Base-by-base conservation (phyloP, 108 stramenopile genomes). In the Stephanodiscus minutulus region DNA sequence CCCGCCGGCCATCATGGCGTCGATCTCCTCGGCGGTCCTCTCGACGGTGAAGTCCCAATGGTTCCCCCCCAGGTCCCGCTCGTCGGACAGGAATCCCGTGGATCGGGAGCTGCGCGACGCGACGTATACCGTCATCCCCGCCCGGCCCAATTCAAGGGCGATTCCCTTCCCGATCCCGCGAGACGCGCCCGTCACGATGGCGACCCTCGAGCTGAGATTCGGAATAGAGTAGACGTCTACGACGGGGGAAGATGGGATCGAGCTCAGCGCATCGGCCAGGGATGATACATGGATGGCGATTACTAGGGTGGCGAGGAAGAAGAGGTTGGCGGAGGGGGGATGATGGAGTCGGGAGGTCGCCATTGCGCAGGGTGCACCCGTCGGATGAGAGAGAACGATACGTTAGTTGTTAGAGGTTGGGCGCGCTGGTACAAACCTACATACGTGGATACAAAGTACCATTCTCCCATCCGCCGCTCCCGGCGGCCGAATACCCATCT, bases 91-190 rank as follows among this genome's bases (percentile, higher is more conserved):
- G 25, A 46, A 61, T 46, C 61, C 61, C 10, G 49, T 70, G 15
- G 28, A 33, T 1, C 71, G 27, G 29, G 81, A 63, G 47, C 71
- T 69, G 0, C 75, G 70, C 39, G 81, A 74, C 3, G 64, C 79
- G 25, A 76, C 70, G 62, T 95, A 91, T 0, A 92, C 91, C 0
- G 70, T 89, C 54, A 70, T 79, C 2, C 91, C 91, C 10, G 77
- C 83, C 10, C 46, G 24, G 20, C 90, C 91, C 18, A 92, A 68
- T 70, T 90, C 88, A 12, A 92, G 36, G 6, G 94, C 91, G 66
- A 92, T 92, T 11, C 91, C 94, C 29, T 82, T 81, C 2, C 94
- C 94, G 41, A 95, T 95, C 4, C 81, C 81, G 44, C 75, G 64
- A 5, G 60, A 56, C 2, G 81, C 74, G 11, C 81, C 81, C n/a